phyloP scores from a whole-genome alignment of 129 eudicot genomes.

The Sambucus nigra region DNA sequence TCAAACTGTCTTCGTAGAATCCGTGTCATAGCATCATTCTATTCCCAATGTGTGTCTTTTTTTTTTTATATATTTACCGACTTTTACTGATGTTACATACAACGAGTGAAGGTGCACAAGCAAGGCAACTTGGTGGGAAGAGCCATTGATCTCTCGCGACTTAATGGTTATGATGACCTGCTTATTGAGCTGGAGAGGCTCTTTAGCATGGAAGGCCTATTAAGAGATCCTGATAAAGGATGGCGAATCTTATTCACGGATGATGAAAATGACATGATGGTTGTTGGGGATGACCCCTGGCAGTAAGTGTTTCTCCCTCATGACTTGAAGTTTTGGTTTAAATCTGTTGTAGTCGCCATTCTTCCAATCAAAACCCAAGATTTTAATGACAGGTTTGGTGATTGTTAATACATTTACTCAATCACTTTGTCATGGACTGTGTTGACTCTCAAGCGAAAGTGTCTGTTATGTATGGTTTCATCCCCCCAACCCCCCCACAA shows the following conservation, averaged over 20 bases:
- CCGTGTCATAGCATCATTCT: no score
- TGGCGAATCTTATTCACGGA: conserved; percentile 83
- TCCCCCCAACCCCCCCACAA: no score
- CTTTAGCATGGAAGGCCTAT: conserved; percentile 75
- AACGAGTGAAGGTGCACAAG: conserved; percentile 78
- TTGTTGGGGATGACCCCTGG: conserved; percentile 94
- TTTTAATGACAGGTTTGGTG: no score
- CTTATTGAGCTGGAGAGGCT: conserved; percentile 67
- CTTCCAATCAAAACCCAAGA: no score
- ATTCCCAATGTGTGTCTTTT: no score
- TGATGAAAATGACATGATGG: conserved; percentile 93
- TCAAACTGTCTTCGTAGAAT: no score
- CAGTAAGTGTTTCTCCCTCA: conserved; percentile 40
- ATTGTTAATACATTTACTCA: background rate
- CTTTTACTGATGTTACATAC: background rate
- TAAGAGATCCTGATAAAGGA: conserved; percentile 50
- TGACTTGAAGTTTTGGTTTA: background rate
- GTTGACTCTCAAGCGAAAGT: no score
- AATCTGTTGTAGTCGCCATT: background rate
- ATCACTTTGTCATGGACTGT: no score
- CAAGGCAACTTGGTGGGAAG: conserved; percentile 94
- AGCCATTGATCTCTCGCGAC: conserved; percentile 69
- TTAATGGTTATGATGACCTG: conserved; percentile 58
- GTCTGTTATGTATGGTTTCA: no score
- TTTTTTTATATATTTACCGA: no score